Conservation (phyloP, 768 basidiomycete species). For the Saitozyma podzolica region DNA sequence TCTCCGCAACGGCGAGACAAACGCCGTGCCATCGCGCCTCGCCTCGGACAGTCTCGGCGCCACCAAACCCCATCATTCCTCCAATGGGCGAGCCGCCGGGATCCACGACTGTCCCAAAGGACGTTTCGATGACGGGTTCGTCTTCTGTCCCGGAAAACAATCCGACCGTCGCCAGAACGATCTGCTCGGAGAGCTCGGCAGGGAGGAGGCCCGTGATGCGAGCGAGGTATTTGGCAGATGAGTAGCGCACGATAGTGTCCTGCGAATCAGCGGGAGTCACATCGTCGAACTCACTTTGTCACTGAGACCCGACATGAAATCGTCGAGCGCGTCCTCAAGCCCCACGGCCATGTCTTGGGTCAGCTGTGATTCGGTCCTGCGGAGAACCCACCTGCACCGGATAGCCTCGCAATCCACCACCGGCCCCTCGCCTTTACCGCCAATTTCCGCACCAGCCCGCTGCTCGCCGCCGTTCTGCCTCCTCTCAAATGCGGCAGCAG, state of each 20-base stretch:
- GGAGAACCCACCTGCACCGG: neutral
- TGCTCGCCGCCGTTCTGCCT: slow-evolving; percentile 22
- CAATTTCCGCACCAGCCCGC: slow-evolving; percentile 45
- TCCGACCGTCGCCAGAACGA: slow-evolving; percentile 73
- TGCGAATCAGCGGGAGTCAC: slow-evolving; percentile 47
- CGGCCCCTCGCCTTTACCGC: slow-evolving; percentile 48
- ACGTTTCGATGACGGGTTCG: slow-evolving; percentile 35
- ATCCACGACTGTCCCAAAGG: slow-evolving; percentile 34
- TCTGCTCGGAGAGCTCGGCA: slow-evolving; percentile 69
- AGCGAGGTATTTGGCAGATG: slow-evolving; percentile 87
- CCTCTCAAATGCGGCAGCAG: slow-evolving; percentile 55
- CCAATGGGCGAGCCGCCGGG: slow-evolving; percentile 35
- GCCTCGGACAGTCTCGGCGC: slow-evolving; percentile 50
- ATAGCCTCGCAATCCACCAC: slow-evolving; percentile 47
- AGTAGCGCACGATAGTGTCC: slow-evolving; percentile 95
- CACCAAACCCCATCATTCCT: slow-evolving; percentile 44
- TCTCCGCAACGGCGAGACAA: slow-evolving; percentile 86
- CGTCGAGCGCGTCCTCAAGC: slow-evolving; percentile 71
- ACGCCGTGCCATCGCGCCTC: slow-evolving; percentile 95
- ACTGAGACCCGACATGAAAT: slow-evolving; percentile 69
- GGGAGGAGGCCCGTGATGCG: slow-evolving; percentile 81
- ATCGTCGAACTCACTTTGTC: slow-evolving; percentile 65
- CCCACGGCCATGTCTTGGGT: slow-evolving; percentile 70
- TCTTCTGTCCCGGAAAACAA: slow-evolving; percentile 62
- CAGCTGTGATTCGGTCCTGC: slow-evolving; percentile 4